A percentile compares a stretch with the other conserved stretches of the same genome.
These are phyloP conservation scores for Corylus avellana DNA, from an alignment of 306 rosid genomes.

Conservation along the genomic window DNA sequence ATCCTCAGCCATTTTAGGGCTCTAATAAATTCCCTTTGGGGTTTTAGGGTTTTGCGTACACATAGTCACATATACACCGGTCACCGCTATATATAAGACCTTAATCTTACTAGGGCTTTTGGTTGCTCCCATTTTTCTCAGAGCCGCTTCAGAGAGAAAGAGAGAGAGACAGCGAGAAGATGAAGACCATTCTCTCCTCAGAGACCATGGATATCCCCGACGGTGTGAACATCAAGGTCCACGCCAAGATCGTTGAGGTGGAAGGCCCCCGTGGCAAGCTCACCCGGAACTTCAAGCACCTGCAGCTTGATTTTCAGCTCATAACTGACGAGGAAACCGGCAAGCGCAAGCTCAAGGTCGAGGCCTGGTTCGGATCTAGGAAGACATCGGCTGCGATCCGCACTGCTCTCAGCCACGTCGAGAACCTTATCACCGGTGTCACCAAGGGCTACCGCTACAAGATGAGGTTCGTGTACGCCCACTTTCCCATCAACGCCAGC, in stretches of 20 bases:
- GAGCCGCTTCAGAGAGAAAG: background rate
- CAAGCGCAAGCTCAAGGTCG: constrained; percentile 63
- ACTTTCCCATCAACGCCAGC: constrained; percentile 85
- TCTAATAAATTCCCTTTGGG: background rate
- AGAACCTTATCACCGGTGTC: constrained; percentile 80
- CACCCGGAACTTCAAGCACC: constrained; percentile 69
- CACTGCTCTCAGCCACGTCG: constrained; percentile 81
- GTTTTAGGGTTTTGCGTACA: background rate
- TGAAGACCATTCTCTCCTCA: constrained; percentile 79
- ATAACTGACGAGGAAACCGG: constrained; percentile 59
- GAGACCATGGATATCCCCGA: constrained; percentile 84
- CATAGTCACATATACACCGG: background rate
- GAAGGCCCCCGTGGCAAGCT: constrained; percentile 83
- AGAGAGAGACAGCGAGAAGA: constrained; percentile 16
- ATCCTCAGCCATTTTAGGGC: background rate
- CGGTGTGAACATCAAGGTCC: constrained; percentile 66
- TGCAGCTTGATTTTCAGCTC: constrained; percentile 71
- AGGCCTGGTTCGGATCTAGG: constrained; percentile 71
- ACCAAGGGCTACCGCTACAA: constrained; percentile 89
- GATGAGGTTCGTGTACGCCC: constrained; percentile 89
- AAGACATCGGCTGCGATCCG: constrained; percentile 85
- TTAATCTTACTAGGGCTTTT: background rate
- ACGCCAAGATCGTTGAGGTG: constrained; percentile 80
- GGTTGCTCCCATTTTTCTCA: background rate
- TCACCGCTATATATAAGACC: background rate